phyloP scores from a whole-genome alignment of 768 basidiomycete species.

The Russula earlei region DNA sequence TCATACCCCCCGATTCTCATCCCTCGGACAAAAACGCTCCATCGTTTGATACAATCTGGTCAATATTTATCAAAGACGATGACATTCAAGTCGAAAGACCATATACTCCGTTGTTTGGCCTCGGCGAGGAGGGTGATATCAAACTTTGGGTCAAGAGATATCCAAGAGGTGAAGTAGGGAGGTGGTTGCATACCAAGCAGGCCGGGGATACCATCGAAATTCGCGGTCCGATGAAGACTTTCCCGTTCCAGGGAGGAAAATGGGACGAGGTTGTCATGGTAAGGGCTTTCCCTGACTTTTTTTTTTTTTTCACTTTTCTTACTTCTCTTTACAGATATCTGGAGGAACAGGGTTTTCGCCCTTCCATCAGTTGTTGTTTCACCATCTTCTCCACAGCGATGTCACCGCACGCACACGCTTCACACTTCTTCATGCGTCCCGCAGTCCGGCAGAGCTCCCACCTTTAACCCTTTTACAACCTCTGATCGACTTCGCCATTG shows the following conservation, averaged over 20 bases:
- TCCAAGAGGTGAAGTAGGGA: conserved; percentile 66
- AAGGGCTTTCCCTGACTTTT: not conserved
- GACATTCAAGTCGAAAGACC: conserved; percentile 84
- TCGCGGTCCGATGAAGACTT: conserved; percentile 66
- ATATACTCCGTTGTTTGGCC: conserved; percentile 71
- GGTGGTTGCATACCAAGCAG: conserved; percentile 69
- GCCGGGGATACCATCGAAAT: conserved; percentile 63
- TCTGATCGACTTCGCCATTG: conserved; percentile 37
- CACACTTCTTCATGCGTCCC: conserved; percentile 67
- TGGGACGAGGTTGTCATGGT: conserved; percentile 84
- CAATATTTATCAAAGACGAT: conserved; percentile 74
- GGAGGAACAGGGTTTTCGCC: conserved; percentile 86
- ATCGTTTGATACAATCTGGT: conserved; percentile 45
- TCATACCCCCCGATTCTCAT: conserved; percentile 35
- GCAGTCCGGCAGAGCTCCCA: conserved; percentile 52
- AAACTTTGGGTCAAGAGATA: conserved; percentile 78
- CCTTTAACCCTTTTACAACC: conserved; percentile 52
- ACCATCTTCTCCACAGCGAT: conserved; percentile 32
- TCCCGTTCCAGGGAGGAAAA: conserved; percentile 42
- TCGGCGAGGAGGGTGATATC: conserved; percentile 58
- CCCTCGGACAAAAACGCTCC: conserved; percentile 16
- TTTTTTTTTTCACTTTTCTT: not conserved
- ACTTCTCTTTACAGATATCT: conserved; percentile 48
- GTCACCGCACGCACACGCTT: conserved; percentile 38
- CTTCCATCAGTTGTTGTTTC: conserved; percentile 68